Evolutionary conservation across 1,139 yeast genomes (phyloP).

Genomic region (Candida albicans): DNA sequence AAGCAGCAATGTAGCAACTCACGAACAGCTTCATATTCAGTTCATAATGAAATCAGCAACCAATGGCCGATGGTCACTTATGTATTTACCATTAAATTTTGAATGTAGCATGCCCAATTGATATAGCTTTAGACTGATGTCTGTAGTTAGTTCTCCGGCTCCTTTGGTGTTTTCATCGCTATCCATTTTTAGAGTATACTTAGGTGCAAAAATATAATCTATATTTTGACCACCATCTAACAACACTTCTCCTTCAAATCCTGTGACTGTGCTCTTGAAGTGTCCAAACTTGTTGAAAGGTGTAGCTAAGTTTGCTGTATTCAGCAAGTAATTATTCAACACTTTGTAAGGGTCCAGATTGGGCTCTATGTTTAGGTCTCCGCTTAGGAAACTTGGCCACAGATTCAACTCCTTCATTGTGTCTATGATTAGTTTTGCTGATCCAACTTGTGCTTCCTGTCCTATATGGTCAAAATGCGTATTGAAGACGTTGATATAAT

Average conservation of each 20-base stretch:
- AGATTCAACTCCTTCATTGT: constrained; percentile 36
- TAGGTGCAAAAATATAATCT: constrained; percentile 51
- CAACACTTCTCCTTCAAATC: constrained; percentile 42
- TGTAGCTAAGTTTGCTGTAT: constrained; percentile 27
- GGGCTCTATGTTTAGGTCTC: constrained; percentile 59
- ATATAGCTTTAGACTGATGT: constrained; percentile 22
- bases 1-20: too few species aligned
- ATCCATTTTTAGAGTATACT: constrained; percentile 25
- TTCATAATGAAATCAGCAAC: constrained; percentile 40
- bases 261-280: constrained; percentile 47
- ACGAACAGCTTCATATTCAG: neutral
- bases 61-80: constrained; percentile 58
- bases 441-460: constrained; percentile 42
- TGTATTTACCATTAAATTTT: constrained; percentile 40
- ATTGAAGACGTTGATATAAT: constrained; percentile 46
- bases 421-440: constrained; percentile 46
- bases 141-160: constrained; percentile 6
- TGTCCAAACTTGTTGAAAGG: constrained; percentile 43
- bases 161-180: constrained; percentile 8
- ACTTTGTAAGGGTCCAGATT: constrained; percentile 47
- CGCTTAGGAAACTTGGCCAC: constrained; percentile 42
- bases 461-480: constrained; percentile 64
- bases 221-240: constrained; percentile 38
- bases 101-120: constrained; percentile 50
- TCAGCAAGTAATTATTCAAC: constrained; percentile 31